A percentile compares a stretch with the other conserved stretches of the same genome.
phyloP scores from a whole-genome alignment of 2,329 filamentous ascomycete species.

The Ophiognomonia clavigignenti-juglandacearum region DNA sequence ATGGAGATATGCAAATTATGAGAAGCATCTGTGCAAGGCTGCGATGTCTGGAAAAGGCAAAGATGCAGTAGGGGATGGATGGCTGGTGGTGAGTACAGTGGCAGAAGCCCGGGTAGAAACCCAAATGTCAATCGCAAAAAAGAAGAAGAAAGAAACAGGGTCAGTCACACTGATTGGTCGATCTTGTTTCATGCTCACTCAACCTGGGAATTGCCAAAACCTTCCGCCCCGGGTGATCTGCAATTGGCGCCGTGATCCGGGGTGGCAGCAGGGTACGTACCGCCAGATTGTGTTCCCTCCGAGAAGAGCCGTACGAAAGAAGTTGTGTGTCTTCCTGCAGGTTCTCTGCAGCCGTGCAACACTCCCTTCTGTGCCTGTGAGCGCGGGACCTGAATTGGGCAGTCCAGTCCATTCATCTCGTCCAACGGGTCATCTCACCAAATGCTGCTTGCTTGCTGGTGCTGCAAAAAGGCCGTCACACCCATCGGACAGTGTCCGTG shows the following conservation, averaged over 20 bases:
- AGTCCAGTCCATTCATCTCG: not conserved
- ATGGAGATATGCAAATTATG: too few relatives aligned
- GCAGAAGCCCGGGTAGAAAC: not conserved
- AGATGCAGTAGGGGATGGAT: not conserved
- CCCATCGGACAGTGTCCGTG: not conserved
- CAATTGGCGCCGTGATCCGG: not conserved
- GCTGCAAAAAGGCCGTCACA: not conserved
- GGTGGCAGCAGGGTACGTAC: not conserved
- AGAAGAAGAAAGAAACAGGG: not conserved
- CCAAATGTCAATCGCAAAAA: not conserved
- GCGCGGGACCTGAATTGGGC: not conserved
- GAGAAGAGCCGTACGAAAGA: not conserved
- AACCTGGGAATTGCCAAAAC: not conserved
- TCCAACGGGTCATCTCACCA: too few relatives aligned
- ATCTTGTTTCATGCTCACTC: not conserved
- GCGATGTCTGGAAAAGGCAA: not conserved
- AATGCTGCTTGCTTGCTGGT: not conserved
- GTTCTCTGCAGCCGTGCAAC: not conserved
- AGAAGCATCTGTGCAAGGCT: too few relatives aligned
- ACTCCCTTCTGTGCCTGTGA: not conserved
- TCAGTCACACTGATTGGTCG: conserved; percentile 1
- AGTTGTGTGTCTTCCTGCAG: not conserved
- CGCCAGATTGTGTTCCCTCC: not conserved
- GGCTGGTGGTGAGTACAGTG: not conserved
- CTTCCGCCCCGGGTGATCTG: not conserved